phyloP scores from a whole-genome alignment of 2,329 filamentous ascomycete genomes.

The Coniochaeta prunicola region DNA sequence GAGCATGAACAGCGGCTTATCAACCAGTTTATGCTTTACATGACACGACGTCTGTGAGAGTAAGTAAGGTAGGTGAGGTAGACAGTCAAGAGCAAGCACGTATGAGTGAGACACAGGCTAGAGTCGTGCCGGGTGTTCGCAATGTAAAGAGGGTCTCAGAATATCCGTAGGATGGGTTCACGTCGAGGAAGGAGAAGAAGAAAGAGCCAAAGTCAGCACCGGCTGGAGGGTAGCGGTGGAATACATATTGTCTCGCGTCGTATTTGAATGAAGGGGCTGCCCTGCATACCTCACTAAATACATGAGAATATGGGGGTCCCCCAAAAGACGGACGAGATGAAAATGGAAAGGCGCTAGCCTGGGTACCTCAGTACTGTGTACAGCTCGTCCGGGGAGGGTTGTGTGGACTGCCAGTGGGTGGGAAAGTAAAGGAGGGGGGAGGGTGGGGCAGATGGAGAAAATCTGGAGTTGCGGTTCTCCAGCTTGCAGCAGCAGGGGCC shows the following conservation, averaged over 20 bases:
- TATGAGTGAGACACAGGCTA: neutral
- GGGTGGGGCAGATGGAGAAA: slow-evolving; percentile 2
- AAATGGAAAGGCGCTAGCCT: neutral
- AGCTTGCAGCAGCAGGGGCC: neutral
- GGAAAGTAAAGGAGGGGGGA: neutral
- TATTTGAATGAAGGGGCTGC: neutral
- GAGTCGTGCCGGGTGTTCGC: neutral
- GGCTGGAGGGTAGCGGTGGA: neutral
- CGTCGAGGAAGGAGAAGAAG: neutral
- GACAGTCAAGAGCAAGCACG: neutral
- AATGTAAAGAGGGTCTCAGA: neutral
- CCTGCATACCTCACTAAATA: neutral
- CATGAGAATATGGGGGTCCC: neutral
- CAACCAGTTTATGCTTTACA: neutral
- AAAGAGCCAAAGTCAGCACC: neutral
- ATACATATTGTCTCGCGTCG: slow-evolving; percentile 1
- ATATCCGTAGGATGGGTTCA: neutral
- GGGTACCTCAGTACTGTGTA: too few relatives aligned
- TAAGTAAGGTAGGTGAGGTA: neutral
- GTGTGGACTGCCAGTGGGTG: neutral
- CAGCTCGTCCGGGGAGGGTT: neutral
- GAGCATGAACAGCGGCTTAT: neutral
- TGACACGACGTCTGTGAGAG: neutral
- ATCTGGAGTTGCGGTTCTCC: slow-evolving; percentile 1
- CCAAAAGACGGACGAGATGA: neutral